Percentiles rank a stretch among this genome's conserved stretches.
These are phyloP conservation scores for Globisporangium rhizosaccharum DNA, from an alignment of 352 stramenopile genomes.

Conservation along the genomic window DNA sequence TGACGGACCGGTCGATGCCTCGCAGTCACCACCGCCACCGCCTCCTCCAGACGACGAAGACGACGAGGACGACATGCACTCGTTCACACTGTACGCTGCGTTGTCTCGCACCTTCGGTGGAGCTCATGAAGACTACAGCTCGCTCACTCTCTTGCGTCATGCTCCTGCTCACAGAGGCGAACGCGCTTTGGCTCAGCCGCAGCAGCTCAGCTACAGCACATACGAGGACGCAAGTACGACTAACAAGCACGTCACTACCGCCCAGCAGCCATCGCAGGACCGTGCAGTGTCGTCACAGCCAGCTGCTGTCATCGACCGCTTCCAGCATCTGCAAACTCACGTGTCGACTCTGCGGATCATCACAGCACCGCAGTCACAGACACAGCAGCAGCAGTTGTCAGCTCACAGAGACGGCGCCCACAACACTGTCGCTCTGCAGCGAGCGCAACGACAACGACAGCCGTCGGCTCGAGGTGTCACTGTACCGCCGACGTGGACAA, in stretches of 20 bases:
- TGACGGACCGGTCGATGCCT: neutral
- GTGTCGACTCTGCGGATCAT: slow-evolving; percentile 29
- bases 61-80: slow-evolving; percentile 20
- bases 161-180: neutral
- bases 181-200: too few species aligned
- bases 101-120: neutral
- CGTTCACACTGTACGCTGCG: slow-evolving; percentile 20
- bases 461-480: neutral
- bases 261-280: neutral
- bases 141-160: neutral
- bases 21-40: slow-evolving; percentile 40
- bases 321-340: slow-evolving; percentile 31
- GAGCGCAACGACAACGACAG: neutral
- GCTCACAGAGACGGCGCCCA: neutral
- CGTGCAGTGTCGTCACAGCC: too few species aligned
- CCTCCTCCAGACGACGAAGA: slow-evolving; percentile 46
- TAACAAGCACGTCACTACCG: neutral
- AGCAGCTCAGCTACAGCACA: neutral
- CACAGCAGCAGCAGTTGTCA: neutral
- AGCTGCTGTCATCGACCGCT: slow-evolving; percentile 15
- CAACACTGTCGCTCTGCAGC: neutral
- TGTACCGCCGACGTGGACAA: slow-evolving; percentile 11
- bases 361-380: slow-evolving; percentile 4
- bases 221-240: too few species aligned
- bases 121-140: too few species aligned